Base-by-base conservation (phyloP, 495 filamentous ascomycete species). In the Neurospora sublineolata region DNA sequence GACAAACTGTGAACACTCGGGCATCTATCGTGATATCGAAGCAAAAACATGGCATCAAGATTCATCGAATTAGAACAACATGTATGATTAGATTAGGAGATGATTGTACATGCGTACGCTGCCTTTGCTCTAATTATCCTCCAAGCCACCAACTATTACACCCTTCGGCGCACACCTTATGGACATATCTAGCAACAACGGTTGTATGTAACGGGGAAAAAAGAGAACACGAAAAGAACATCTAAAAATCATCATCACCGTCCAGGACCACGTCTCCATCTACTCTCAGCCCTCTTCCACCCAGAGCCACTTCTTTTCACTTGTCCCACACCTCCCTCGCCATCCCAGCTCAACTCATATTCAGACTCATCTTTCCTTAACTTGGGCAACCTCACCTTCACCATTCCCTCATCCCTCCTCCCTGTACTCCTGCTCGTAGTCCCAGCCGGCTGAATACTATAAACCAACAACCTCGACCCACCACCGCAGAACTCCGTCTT, bases 401-500 rank as follows among this genome's bases (percentile, higher is more conserved):
- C 23, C 52, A 33, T 18, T 1, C 14, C 52, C 12, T 16, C 52
- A 1, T 16, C 27, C 12, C 23, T 30, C 20, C 14, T 16, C 12
- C 5, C 5, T 60, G 3, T 18, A 33, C 27, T 60, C 27, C 52
- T 60, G 12, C 27, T 33, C 1, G 1, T 8, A 33, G 52, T 4
- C 52, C 5, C 52, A 7, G 52, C 27, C 23, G 52, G 27, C 52
- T 60, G 27, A 18, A 60, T 60, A 4, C 14, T 64, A 30, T 79
- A 79, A 11, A 79, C 58, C 70, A 74, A 74, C 20, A 68, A 58
- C 60, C 60, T 71, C 64, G 70, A 71, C 4, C 71, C 42, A 7
- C 1, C 76, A 73, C 80, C 79, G 60, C 80, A 82, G 37, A 72
- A 79, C 46, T 75, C 67, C 1, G 41, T 74, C 20, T 67, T 12